Conservation (phyloP, 441 rosid genomes). For the Gossypium gossypioides region DNA sequence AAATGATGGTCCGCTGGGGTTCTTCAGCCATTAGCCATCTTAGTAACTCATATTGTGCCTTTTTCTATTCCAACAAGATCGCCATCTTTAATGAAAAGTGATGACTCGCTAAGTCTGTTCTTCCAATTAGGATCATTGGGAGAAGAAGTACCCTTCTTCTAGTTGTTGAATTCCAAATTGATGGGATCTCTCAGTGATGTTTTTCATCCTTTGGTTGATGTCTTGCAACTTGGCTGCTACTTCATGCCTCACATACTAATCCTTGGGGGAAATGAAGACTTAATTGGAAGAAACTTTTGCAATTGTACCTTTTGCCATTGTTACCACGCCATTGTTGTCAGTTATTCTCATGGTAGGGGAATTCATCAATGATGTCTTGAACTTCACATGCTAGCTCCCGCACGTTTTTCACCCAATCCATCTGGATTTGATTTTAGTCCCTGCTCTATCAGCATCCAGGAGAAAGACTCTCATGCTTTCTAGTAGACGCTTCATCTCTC, state of each 20-base stretch:
- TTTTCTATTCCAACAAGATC: constrained; percentile 25
- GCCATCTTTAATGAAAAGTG: constrained; percentile 22
- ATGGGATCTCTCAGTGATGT: constrained; percentile 15
- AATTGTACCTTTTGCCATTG: background rate
- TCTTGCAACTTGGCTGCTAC: constrained; percentile 20
- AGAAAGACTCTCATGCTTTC: constrained; percentile 31
- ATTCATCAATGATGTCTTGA: constrained; percentile 30
- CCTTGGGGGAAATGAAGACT: constrained; percentile 14
- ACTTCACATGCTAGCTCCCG: constrained; percentile 25
- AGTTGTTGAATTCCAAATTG: constrained; percentile 8
- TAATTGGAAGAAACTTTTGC: constrained; percentile 6
- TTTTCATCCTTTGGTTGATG: constrained; percentile 14
- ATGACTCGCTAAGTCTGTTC: constrained; percentile 20
- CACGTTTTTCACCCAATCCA: constrained; percentile 22
- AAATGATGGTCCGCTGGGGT: constrained; percentile 11
- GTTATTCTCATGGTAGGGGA: constrained; percentile 15
- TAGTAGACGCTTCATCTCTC: constrained; percentile 26
- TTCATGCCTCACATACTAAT: constrained; percentile 13
- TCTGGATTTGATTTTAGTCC: constrained; percentile 13
- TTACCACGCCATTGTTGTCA: background rate
- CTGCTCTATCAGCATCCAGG: constrained; percentile 18
- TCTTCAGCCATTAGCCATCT: constrained; percentile 23
- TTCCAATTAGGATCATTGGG: constrained; percentile 10
- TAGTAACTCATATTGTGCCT: constrained; percentile 15
- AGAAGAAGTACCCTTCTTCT: background rate